Evolutionary conservation across 768 basidiomycete genomes (phyloP), one percentile per base, ranked within the genome.

Genomic region (Mycena vitilis): DNA sequence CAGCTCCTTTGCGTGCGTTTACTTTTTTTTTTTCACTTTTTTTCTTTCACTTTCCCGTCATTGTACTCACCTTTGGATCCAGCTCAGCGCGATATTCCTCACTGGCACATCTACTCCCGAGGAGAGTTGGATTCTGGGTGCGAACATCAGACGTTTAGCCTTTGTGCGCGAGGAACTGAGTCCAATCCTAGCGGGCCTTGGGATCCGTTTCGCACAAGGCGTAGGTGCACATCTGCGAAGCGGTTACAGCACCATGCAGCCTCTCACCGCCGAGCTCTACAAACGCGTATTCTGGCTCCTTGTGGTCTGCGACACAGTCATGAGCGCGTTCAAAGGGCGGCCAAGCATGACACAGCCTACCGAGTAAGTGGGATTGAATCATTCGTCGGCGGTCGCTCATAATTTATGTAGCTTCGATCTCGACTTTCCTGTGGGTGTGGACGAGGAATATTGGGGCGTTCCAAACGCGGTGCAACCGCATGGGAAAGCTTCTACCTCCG

Each of bases 271-370:
- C 42, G 90, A 93, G 73, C 81, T 89, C 25, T 87, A 85, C 80
- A 89, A 88, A 71, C 85, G 87, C 2, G 81, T 82, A 18, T 88
- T 87, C 73, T 88, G 87, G 86, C 83, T 71, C 10, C 73, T 82
- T 10, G 68, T 81, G 2, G 13, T 66, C n/a, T 47, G 73, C 42
- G 82, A 83, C 59, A 72, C 80, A 9, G 37, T 77, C 38, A 65
- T 79, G 56, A 84, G 85, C 48, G 77, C 84, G 8, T 83, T 84
- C 44, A 80, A 90, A 52, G 93, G 93, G 18, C 82, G 92, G 23
- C 88, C 90, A 1, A 83, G 85, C 63, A 85, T 86, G 4, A 83
- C 92, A 8, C 86, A 89, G 49, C 89, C 91, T 54, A 90, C 90
- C 77, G 92, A 92, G 88, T 89, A 68, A 48, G 47, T 30, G 47